Percentiles rank a stretch among this genome's conserved stretches.
phyloP scores from a whole-genome alignment of 306 rosid genomes.

The Senna siamea region DNA sequence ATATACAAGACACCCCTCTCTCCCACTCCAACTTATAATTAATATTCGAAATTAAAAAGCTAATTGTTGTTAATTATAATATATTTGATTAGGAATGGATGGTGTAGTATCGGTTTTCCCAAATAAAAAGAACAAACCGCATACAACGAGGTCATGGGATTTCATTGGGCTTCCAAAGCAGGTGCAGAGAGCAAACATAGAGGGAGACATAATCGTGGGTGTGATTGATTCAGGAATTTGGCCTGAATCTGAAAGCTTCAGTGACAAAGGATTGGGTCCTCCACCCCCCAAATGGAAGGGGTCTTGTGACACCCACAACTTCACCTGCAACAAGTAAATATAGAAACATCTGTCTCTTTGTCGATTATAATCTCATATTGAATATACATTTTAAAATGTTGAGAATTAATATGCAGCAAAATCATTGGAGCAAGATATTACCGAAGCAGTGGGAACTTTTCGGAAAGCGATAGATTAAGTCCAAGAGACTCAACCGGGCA shows the following conservation, averaged over 20 bases:
- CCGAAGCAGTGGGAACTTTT: neutral
- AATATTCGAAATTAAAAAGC: no score
- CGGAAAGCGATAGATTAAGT: conserved; percentile 8
- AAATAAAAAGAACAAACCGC: neutral
- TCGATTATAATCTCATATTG: no score
- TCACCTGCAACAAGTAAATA: conserved; percentile 55
- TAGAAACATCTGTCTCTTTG: no score
- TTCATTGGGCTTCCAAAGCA: conserved; percentile 31
- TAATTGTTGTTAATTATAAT: neutral
- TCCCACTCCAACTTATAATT: no score
- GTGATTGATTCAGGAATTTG: conserved; percentile 43
- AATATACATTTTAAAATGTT: no score
- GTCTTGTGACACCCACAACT: conserved; percentile 35
- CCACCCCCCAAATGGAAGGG: conserved; percentile 45
- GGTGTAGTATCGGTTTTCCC: conserved; percentile 39
- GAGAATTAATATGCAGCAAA: no score
- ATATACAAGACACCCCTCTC: no score
- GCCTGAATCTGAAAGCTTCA: conserved; percentile 39
- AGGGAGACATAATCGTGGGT: conserved; percentile 36
- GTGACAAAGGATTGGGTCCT: conserved; percentile 42
- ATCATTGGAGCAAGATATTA: conserved; percentile 56
- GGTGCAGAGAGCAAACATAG: neutral
- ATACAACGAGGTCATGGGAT: conserved; percentile 47
- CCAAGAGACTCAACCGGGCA: conserved; percentile 52
- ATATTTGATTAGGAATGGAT: conserved; percentile 34